Percentiles rank a stretch among this genome's conserved stretches.
Conservation (phyloP, 176 grass and related monocot genomes). For the Sorghum bicolor region Sorghum_bicolor_NCBIv3 NC_012879.2:3964001-3964500, state of each 20-base stretch:
- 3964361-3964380: neutral
- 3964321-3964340: conserved; percentile 16
- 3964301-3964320: conserved; percentile 38
- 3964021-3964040: conserved; percentile 28
- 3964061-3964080: conserved; percentile 24
- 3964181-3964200: neutral
- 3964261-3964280: neutral
- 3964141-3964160: neutral
- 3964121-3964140: conserved; percentile 3
- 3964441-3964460: neutral
- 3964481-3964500: neutral
- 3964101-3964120: conserved; percentile 43
- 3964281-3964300: conserved; percentile 27
- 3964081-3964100: conserved; percentile 25
- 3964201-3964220: fast-evolving
- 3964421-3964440: neutral
- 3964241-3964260: neutral
- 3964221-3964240: neutral
- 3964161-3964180: neutral
- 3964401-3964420: conserved; percentile 9
- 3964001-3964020: conserved; percentile 1
- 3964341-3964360: neutral
- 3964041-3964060: conserved; percentile 20
- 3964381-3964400: conserved; percentile 12
- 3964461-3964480: neutral